phyloP scores from a whole-genome alignment of 2,329 filamentous ascomycete genomes.

The Pseudogymnoascus sp. region DNA sequence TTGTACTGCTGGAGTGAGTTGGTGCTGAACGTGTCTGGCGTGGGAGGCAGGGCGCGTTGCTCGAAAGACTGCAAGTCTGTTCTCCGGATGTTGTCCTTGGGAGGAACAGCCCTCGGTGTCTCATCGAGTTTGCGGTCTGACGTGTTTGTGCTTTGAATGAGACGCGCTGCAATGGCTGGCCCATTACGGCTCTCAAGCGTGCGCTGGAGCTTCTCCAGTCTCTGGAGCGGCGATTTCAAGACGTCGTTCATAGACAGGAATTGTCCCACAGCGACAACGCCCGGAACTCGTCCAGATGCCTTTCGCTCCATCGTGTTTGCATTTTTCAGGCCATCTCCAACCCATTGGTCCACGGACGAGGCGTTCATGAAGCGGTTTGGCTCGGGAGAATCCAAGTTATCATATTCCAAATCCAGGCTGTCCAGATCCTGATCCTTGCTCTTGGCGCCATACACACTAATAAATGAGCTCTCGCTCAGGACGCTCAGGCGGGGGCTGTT shows the following conservation, averaged over 20 bases:
- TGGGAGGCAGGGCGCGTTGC: slow-evolving; percentile 27
- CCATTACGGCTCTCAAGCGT: slow-evolving; percentile 19
- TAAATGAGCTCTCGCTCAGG: slow-evolving; percentile 59
- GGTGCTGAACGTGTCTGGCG: slow-evolving; percentile 30
- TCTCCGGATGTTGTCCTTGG: slow-evolving; percentile 15
- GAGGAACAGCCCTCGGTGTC: slow-evolving; percentile 12
- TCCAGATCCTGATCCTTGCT: slow-evolving; percentile 13
- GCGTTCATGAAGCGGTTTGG: slow-evolving; percentile 7
- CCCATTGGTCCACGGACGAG: slow-evolving; percentile 22
- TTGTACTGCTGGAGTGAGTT: slow-evolving; percentile 37
- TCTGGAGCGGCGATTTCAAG: slow-evolving; percentile 44
- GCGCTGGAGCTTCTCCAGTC: slow-evolving; percentile 40
- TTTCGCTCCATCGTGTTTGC: slow-evolving; percentile 27
- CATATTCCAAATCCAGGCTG: slow-evolving; percentile 5
- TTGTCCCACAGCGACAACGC: slow-evolving; percentile 20
- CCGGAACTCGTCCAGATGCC: neutral
- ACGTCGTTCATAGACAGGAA: slow-evolving; percentile 42
- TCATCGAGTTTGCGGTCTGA: slow-evolving; percentile 8
- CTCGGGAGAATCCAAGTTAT: neutral
- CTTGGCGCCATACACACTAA: slow-evolving; percentile 54
- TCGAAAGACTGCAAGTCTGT: slow-evolving; percentile 27
- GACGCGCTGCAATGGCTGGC: neutral
- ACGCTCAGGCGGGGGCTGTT: slow-evolving; percentile 56
- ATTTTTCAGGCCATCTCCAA: slow-evolving; percentile 11
- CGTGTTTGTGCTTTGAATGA: neutral